These are phyloP conservation scores for Naegleria gruberi DNA, from an alignment of 208 protist genomes.

Conservation along the genomic window DNA sequence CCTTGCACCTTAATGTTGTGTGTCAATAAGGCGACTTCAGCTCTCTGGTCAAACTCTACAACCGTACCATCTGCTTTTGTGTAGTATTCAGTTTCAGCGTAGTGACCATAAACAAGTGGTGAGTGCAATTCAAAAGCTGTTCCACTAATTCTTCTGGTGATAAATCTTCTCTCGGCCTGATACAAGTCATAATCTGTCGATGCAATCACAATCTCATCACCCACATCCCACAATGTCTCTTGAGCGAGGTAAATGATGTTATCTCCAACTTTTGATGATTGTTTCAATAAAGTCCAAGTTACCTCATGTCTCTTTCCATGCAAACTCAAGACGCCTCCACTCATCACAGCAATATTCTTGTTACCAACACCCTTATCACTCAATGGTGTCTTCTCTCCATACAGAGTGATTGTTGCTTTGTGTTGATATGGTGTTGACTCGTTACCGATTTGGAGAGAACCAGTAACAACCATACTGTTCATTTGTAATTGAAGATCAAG, in stretches of 20 bases:
- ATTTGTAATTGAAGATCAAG: not conserved
- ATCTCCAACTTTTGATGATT: slow-evolving; percentile 11
- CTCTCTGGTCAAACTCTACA: slow-evolving; percentile 21
- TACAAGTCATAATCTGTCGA: slow-evolving; percentile 27
- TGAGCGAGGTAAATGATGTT: not conserved
- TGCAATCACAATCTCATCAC: slow-evolving; percentile 46
- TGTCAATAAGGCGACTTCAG: slow-evolving; percentile 46
- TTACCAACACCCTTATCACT: slow-evolving; percentile 24
- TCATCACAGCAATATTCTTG: slow-evolving; percentile 31
- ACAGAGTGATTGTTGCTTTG: slow-evolving; percentile 40
- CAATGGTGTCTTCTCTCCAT: slow-evolving; percentile 33
- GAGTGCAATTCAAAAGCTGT: not conserved
- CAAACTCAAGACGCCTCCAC: slow-evolving; percentile 28
- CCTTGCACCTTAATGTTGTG: slow-evolving; percentile 54
- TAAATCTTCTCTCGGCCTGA: slow-evolving; percentile 43
- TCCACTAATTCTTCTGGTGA: slow-evolving; percentile 27
- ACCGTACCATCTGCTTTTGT: not conserved
- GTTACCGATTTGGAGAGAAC: slow-evolving; percentile 35
- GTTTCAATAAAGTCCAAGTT: slow-evolving; percentile 34
- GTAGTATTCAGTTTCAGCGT: not conserved
- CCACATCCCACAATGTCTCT: slow-evolving; percentile 44
- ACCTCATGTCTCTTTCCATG: slow-evolving; percentile 27
- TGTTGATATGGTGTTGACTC: slow-evolving; percentile 36
- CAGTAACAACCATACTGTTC: slow-evolving; percentile 38
- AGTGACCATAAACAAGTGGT: slow-evolving; percentile 1